phyloP scores from a whole-genome alignment of 2,329 filamentous ascomycete species.

The Cytospora piceicola region DNA sequence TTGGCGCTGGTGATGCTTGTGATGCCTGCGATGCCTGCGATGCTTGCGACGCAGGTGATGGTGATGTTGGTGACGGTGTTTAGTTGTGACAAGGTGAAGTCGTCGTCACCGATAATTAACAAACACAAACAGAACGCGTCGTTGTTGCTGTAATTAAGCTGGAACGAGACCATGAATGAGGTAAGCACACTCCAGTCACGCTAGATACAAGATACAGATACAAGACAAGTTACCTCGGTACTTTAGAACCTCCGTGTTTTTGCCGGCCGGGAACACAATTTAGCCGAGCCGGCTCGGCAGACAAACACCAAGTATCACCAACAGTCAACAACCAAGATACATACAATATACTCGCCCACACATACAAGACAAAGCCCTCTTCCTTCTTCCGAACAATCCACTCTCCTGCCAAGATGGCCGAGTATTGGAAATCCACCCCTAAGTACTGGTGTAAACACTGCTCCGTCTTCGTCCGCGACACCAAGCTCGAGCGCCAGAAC shows the following conservation, averaged over 20 bases:
- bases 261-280: no score
- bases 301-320: no score
- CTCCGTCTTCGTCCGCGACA: conserved; percentile 87
- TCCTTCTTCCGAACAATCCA: no score
- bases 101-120: background rate
- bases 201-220: no score
- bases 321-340: no score
- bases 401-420: conserved; percentile 67
- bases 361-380: no score
- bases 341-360: no score
- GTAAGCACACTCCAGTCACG: no score
- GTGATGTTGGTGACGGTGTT: conserved; percentile 4
- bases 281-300: no score
- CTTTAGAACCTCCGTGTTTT: no score
- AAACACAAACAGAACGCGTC: background rate
- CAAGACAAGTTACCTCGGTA: no score
- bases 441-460: conserved; percentile 99
- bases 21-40: background rate
- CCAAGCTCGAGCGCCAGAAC: conserved; percentile 83
- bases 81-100: background rate
- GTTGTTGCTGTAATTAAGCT: background rate
- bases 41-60: background rate
- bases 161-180: no score
- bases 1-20: background rate
- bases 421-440: conserved; percentile 98